phyloP scores from a whole-genome alignment of 768 basidiomycete genomes.

The Cystobasidium onofrii region DNA sequence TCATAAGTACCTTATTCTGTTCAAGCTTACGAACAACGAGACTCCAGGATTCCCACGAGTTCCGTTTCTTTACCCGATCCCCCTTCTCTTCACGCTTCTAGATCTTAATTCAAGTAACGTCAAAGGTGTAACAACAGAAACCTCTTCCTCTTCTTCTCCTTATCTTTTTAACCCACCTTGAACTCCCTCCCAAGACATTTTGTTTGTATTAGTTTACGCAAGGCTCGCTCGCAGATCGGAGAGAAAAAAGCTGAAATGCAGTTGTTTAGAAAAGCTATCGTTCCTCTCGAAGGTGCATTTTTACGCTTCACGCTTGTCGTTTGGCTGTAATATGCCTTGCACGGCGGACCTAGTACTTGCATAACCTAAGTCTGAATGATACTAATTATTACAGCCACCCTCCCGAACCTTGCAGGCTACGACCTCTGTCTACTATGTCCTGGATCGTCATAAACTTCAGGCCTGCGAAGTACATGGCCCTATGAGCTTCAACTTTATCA shows the following conservation, averaged over 20 bases:
- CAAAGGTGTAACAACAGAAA: background rate
- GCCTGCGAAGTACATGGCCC: background rate
- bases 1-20: too few relatives aligned
- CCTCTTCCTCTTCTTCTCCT: background rate
- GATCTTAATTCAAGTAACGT: background rate
- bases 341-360: too few relatives aligned
- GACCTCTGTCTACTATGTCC: background rate
- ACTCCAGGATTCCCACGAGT: too few relatives aligned
- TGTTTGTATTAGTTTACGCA: background rate
- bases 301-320: too few relatives aligned
- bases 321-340: too few relatives aligned
- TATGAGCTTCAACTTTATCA: background rate
- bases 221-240: too few relatives aligned
- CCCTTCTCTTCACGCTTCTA: background rate
- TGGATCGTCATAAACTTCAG: background rate
- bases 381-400: too few relatives aligned
- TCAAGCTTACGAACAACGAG: too few relatives aligned
- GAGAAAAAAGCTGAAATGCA: background rate
- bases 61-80: background rate
- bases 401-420: background rate
- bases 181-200: background rate
- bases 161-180: background rate
- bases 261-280: too few relatives aligned
- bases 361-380: too few relatives aligned
- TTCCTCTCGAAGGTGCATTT: too few relatives aligned